These are phyloP conservation scores for Edaphochlamys debaryana DNA, from an alignment of 139 green algal genomes.

Conservation along the genomic window DNA sequence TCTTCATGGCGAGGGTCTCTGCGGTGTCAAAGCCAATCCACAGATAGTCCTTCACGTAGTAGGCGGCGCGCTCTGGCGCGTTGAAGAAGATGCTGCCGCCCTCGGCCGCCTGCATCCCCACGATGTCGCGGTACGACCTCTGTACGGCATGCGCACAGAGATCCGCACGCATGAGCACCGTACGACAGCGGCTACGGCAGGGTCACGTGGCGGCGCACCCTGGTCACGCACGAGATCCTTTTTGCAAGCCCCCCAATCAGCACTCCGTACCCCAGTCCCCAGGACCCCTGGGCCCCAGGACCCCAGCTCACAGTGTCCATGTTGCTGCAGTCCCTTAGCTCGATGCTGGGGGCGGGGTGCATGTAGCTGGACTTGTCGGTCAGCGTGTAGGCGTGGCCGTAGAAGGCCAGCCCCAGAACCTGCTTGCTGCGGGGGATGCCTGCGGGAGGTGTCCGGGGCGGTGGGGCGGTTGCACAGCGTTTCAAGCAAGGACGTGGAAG, in stretches of 20 bases:
- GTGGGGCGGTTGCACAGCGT: too few species aligned
- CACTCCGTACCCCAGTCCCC: too few species aligned
- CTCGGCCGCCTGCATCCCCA: not conserved
- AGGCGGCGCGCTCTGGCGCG: constrained; percentile 18
- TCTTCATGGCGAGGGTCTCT: too few species aligned
- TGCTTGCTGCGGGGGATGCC: constrained; percentile 15
- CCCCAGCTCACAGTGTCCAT: not conserved
- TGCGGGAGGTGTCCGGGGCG: too few species aligned
- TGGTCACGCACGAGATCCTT: too few species aligned
- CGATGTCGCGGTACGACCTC: constrained; percentile 14
- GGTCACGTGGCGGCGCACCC: too few species aligned
- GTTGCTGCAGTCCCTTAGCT: constrained; percentile 29
- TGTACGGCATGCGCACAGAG: too few species aligned
- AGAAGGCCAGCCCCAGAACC: constrained; percentile 40
- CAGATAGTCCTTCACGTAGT: constrained; percentile 22
- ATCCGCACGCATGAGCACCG: too few species aligned
- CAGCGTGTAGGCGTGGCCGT: constrained; percentile 43
- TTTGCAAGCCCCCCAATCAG: too few species aligned
- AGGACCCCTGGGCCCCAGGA: too few species aligned
- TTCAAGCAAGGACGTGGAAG: too few species aligned
- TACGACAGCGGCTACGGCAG: too few species aligned
- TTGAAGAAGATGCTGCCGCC: constrained; percentile 11
- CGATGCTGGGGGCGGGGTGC: constrained; percentile 17
- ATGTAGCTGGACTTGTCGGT: not conserved
- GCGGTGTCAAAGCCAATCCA: constrained; percentile 36